phyloP scores from a whole-genome alignment of 305 asterid genomes.

The Fraxinus sp. region DNA sequence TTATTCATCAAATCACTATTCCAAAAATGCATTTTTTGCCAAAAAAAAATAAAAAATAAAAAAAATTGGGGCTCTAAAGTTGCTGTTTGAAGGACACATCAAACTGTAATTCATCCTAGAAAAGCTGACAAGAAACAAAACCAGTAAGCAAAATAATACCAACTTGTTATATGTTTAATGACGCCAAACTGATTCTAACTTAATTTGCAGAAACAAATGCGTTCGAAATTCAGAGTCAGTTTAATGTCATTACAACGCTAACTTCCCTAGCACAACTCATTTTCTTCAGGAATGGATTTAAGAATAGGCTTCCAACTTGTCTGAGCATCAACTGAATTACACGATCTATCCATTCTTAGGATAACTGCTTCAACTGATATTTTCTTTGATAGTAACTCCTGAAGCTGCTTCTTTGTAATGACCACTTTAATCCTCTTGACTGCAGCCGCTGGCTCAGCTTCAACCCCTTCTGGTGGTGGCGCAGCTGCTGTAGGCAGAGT shows the following conservation, averaged over 20 bases:
- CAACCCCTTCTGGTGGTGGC: background rate
- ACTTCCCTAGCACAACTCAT: slow-evolving; percentile 13
- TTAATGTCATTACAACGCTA: background rate
- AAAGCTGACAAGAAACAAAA: background rate
- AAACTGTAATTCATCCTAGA: background rate
- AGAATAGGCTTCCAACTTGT: slow-evolving; percentile 41
- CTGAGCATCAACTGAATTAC: slow-evolving; percentile 2
- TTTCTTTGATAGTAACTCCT: slow-evolving; percentile 37
- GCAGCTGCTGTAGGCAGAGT: background rate
- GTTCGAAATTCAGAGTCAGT: slow-evolving; percentile 6
- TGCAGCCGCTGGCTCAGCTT: background rate
- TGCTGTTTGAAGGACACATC: background rate
- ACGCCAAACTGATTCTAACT: slow-evolving; percentile 18
- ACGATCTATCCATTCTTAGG: slow-evolving; percentile 24
- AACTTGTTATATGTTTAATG: background rate
- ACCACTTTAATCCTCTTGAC: slow-evolving; percentile 48
- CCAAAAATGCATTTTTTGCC: background rate
- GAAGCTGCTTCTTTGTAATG: slow-evolving; percentile 45
- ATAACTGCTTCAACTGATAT: slow-evolving; percentile 32
- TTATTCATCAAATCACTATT: no score
- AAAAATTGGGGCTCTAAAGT: no score
- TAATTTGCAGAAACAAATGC: background rate
- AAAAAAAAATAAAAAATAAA: no score
- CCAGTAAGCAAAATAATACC: background rate
- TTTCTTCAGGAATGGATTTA: slow-evolving; percentile 43